A percentile compares a stretch with the other conserved stretches of the same genome.
Conservation (phyloP, 371 early-diverging fungal genomes). For the Encephalitozoon romaleae region DNA sequence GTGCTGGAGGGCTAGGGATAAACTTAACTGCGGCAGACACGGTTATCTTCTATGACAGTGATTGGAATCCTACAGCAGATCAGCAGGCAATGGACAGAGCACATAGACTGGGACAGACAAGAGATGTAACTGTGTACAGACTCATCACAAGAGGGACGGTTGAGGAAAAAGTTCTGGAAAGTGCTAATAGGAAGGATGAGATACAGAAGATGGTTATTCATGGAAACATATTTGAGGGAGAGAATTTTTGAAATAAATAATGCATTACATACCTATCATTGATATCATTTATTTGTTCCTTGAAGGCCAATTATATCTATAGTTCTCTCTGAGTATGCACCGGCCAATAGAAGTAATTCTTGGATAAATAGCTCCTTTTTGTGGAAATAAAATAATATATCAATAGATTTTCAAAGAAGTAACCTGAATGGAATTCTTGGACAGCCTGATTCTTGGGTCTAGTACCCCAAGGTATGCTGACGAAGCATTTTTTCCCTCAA, state of each 20-base stretch:
- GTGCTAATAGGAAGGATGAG: constrained; percentile 82
- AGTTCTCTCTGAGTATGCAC: neutral
- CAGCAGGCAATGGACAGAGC: constrained; percentile 62
- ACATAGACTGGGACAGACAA: constrained; percentile 61
- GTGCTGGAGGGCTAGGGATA: constrained; percentile 61
- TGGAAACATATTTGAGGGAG: constrained; percentile 63
- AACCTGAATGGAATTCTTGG: constrained; percentile 21
- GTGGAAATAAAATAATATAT: neutral
- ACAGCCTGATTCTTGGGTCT: constrained; percentile 21
- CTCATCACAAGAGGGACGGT: constrained; percentile 58
- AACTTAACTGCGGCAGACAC: constrained; percentile 62
- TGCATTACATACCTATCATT: neutral
- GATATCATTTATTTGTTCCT: neutral
- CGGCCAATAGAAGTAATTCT: neutral
- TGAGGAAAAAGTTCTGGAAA: constrained; percentile 68
- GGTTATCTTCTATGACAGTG: constrained; percentile 62
- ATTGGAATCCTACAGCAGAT: constrained; percentile 62
- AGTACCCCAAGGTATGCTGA: constrained; percentile 20
- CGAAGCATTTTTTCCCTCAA: constrained; percentile 15
- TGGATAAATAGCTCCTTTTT: neutral
- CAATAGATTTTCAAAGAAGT: neutral
- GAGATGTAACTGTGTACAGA: constrained; percentile 61
- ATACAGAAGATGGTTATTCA: constrained; percentile 90
- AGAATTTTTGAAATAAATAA: constrained; percentile 11
- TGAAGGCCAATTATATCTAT: neutral